Evolutionary conservation across 257 asterid genomes (phyloP).

Genomic region (Echium plantagineum): DNA sequence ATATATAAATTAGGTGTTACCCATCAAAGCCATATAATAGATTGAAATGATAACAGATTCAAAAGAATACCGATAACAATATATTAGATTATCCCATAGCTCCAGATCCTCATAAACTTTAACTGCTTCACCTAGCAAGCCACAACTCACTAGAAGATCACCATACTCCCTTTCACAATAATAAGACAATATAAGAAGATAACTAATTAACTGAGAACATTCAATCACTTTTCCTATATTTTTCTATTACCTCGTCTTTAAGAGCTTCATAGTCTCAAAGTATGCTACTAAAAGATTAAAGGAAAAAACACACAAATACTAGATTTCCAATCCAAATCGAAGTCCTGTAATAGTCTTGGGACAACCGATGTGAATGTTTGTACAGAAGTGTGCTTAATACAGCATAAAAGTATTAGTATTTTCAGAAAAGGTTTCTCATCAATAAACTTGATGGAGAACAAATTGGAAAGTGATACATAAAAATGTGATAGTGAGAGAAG

Average conservation of each 20-base stretch:
- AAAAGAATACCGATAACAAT: conserved; percentile 42
- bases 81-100: conserved; percentile 90
- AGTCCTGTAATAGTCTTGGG: neutral
- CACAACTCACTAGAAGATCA: conserved; percentile 80
- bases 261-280: neutral
- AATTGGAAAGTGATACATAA: neutral
- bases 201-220: conserved; percentile 6
- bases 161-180: conserved; percentile 56
- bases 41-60: conserved; percentile 1
- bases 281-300: too few species aligned
- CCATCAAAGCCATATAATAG: neutral
- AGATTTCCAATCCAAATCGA: neutral
- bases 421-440: too few species aligned
- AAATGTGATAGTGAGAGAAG: neutral
- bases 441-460: too few species aligned
- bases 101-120: conserved; percentile 80
- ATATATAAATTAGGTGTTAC: neutral
- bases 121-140: conserved; percentile 86
- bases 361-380: neutral
- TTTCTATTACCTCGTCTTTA: neutral
- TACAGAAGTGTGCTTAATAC: neutral
- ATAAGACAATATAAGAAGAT: neutral
- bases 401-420: too few species aligned
- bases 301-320: neutral
- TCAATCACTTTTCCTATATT: neutral